These are phyloP conservation scores for Dactylis glomerata DNA, from an alignment of 176 grass and related monocot genomes.

Conservation along the genomic window DNA sequence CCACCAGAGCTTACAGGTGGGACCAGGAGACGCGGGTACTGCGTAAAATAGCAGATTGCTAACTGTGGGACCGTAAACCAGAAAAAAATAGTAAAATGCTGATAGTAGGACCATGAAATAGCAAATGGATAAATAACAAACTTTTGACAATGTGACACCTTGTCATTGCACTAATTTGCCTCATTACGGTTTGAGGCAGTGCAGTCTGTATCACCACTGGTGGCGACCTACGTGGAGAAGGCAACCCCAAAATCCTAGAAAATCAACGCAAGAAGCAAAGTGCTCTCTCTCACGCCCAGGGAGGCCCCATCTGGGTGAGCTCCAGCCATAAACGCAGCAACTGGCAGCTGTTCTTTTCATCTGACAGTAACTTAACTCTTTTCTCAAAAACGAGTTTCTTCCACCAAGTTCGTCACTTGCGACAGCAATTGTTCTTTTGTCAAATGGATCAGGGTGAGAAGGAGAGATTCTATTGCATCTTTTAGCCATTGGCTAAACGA, in stretches of 20 bases:
- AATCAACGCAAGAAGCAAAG: neutral
- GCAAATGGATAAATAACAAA: too few relatives aligned
- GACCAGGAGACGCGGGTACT: too few relatives aligned
- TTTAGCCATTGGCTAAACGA: neutral
- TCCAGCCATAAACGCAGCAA: constrained; percentile 35
- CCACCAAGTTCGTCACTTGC: neutral
- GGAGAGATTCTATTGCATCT: neutral
- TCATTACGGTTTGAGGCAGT: neutral
- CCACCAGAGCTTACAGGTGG: too few relatives aligned
- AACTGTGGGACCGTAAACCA: too few relatives aligned
- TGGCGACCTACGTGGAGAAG: constrained; percentile 37
- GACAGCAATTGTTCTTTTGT: constrained; percentile 11
- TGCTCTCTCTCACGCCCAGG: neutral
- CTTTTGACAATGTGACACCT: too few relatives aligned
- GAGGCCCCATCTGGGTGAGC: neutral
- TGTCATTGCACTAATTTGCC: neutral
- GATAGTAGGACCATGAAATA: too few relatives aligned
- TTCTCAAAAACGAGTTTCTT: constrained; percentile 18
- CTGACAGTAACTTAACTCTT: constrained; percentile 22
- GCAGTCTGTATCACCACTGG: constrained; percentile 11
- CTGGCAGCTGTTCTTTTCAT: constrained; percentile 1
- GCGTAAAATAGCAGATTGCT: too few relatives aligned
- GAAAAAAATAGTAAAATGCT: too few relatives aligned
- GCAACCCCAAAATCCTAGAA: constrained; percentile 30
- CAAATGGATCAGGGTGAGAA: neutral